Evolutionary conservation across 2,329 filamentous ascomycete genomes (phyloP), one percentile per base, ranked within the genome.

Genomic region (Paraconiothyrium brasiliense): DNA sequence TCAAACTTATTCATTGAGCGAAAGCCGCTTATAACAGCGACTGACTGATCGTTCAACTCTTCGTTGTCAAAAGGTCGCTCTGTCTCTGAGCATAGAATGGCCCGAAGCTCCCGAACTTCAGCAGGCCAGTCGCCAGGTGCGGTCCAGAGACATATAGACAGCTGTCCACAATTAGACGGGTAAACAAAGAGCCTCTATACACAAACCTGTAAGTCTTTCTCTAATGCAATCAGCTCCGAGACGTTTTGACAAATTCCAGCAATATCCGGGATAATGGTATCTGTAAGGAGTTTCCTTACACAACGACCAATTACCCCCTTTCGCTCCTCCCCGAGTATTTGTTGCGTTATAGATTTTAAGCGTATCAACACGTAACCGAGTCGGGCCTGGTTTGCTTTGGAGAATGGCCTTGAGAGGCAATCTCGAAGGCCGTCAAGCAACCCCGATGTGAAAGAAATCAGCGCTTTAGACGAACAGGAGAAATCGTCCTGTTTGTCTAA

Each of bases 81-180:
- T 1, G 58, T 61, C 54, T 70, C 63, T 6, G 67, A 63, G 44
- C 65, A 71, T 11, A 78, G 63, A 14, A 64, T 63, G 41, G 63
- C 60, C 8, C 72, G 70, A 11, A 75, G 41, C 14, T 67, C 64
- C 24, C 66, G 58, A 9, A 76, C 61, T 16, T 69, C 64, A 14
- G 57, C 44, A 20, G 74, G 68, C 75, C 75, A 76, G 27, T 62
- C 44, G 49, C 66, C 70, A 14, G 69, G 67, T 7, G 62, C 59
- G 1, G 71, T 76, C 75, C 75, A 78, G 37, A 78, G 63, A 58
- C 75, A 77, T 14, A 78, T 61, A 4, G 73, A 68, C 54, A 76
- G 67, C 76, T 78, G 51, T 8, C 4, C 43, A 10, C 16, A n/a
- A 37, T 74, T 37, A 71, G 63, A 43, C 11, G 34, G 5, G 20